Conservation (phyloP, 1,284 basidiomycete species). For the Cryptococcus sp. region DNA sequence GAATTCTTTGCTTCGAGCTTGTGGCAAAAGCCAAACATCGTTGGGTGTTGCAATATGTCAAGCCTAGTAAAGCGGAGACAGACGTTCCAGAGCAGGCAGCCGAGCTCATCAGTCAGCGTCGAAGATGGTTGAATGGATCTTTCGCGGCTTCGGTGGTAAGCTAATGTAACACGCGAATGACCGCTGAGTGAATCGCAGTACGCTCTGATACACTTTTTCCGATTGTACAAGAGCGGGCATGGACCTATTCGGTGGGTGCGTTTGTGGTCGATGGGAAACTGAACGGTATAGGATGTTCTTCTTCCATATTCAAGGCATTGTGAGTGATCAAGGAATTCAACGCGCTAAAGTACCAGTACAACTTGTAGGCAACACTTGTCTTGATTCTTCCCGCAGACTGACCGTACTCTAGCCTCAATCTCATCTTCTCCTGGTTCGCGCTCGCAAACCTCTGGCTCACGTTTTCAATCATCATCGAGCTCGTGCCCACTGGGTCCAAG, state of each 20-base stretch:
- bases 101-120: conserved; percentile 89
- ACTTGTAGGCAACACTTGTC: conserved; percentile 21
- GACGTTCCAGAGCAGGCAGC: conserved; percentile 68
- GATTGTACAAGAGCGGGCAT: conserved; percentile 81
- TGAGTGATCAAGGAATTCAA: conserved; percentile 53
- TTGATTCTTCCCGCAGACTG: neutral
- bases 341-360: conserved; percentile 28
- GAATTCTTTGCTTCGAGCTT: conserved; percentile 94
- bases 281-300: conserved; percentile 71
- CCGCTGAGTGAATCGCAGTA: conserved; percentile 59
- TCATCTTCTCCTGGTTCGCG: conserved; percentile 89
- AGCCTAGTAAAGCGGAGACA: conserved; percentile 85
- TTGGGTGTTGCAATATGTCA: conserved; percentile 93
- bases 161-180: conserved; percentile 22
- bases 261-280: neutral
- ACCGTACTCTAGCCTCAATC: conserved; percentile 66
- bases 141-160: conserved; percentile 91
- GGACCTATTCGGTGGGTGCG: conserved; percentile 62
- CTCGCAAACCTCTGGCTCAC: conserved; percentile 93
- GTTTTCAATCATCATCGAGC: conserved; percentile 92
- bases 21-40: conserved; percentile 83
- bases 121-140: conserved; percentile 94
- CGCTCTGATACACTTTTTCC: conserved; percentile 90
- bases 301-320: conserved; percentile 87
- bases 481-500: conserved; percentile 61